phyloP scores from a whole-genome alignment of 179 eudicot genomes.

The Spinacia oleracea region DNA sequence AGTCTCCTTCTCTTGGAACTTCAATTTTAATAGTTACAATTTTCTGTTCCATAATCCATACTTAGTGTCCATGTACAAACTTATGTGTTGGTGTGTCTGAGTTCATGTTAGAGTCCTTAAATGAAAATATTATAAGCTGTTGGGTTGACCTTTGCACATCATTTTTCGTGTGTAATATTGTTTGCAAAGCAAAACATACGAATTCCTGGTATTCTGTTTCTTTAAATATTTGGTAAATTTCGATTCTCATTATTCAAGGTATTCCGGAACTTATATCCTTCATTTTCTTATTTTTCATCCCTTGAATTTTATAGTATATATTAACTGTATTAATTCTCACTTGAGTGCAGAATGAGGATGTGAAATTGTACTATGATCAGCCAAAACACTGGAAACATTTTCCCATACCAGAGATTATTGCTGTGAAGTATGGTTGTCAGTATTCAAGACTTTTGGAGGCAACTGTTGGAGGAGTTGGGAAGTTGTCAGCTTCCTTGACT shows the following conservation, averaged over 20 bases:
- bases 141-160: not conserved
- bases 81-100: not conserved
- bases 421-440: constrained; percentile 45
- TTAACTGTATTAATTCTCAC: constrained; percentile 8
- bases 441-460: constrained; percentile 61
- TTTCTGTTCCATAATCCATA: not conserved
- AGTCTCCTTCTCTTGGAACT: not conserved
- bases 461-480: constrained; percentile 65
- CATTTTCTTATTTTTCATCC: not conserved
- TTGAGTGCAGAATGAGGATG: constrained; percentile 64
- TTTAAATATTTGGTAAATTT: not conserved
- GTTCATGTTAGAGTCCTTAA: not conserved
- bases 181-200: not conserved
- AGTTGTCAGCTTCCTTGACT: constrained; percentile 68
- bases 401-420: constrained; percentile 47
- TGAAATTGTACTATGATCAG: constrained; percentile 60
- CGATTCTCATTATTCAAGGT: not conserved
- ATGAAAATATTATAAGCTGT: not conserved
- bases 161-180: constrained; percentile 5
- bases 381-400: constrained; percentile 55
- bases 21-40: not conserved
- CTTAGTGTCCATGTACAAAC: not conserved
- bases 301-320: not conserved
- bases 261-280: not conserved
- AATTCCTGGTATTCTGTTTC: not conserved